Evolutionary conservation across 2,329 filamentous ascomycete species (phyloP), one percentile per base, ranked within the genome.

Genomic region (Microdochium nivale): DNA sequence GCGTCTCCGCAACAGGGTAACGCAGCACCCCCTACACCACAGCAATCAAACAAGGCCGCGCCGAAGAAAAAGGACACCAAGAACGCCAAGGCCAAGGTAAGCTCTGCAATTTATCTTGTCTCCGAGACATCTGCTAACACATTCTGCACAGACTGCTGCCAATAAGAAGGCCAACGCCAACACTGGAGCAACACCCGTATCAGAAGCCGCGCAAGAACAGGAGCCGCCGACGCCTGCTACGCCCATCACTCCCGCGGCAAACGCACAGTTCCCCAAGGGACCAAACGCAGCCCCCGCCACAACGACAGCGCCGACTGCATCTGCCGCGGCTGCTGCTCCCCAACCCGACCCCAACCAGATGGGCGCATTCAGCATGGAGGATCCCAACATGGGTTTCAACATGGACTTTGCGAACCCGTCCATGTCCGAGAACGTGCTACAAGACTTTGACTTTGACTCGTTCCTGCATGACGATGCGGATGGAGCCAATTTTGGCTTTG

Each of bases 51-150:
- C 63, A 92, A 92, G 73, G 69, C 85, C 3, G 83, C 81, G 32
- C 86, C 87, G 1, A 90, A 89, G 68, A 92, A 92, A 78, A 88
- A 89, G 73, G 81, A 83, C 30, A 72, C 70, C 4, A 86, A 85
- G 68, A 77, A 74, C 54, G 73, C 79, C 4, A 87, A 85, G 67
- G 74, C 70, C 52, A 88, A 89, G 83, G 86, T 88, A 78, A 71
- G 73, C 7, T 19, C 32, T 25, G 27, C 47, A 7, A 9, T 21
- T 35, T 40, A 21, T 52, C 32, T 51, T 49, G 27, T 48, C 40
- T 19, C 49, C 47, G 52, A 60, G 25, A 16, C 10, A 27, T 14
- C 40, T 53, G 51, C 64, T 68, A 65, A 70, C 57, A 53, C 51
- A 50, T 56, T 58, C 51, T 56, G 53, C 56, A 47, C 73, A 75